These are phyloP conservation scores for Arthrobotrys sphaeroides DNA, from an alignment of 2,329 filamentous ascomycete genomes.

Conservation along the genomic window DNA sequence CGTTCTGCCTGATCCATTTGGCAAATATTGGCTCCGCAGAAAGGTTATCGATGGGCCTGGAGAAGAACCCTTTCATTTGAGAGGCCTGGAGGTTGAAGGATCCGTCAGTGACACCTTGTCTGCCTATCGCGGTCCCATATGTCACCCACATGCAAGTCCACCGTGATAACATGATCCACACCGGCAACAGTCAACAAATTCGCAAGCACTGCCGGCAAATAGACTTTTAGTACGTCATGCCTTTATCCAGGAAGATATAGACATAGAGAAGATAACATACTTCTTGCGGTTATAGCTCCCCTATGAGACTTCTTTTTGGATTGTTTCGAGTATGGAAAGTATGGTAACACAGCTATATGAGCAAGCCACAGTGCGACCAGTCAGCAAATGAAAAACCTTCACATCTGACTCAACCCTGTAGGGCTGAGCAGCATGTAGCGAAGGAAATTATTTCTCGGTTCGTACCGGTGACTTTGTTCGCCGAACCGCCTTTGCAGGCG, in stretches of 20 bases:
- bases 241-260: background rate
- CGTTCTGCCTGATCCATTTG: slow-evolving; percentile 91
- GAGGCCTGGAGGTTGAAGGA: slow-evolving; percentile 67
- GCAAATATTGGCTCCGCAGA: slow-evolving; percentile 95
- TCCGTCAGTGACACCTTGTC: slow-evolving; percentile 53
- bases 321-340: slow-evolving; percentile 99
- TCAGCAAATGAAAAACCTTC: slow-evolving; percentile 24
- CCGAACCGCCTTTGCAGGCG: slow-evolving; percentile 96
- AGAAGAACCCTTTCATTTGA: slow-evolving; percentile 99
- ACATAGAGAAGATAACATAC: slow-evolving; percentile 49
- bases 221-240: slow-evolving; percentile 4
- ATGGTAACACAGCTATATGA: slow-evolving; percentile 79
- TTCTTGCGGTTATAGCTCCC: slow-evolving; percentile 93
- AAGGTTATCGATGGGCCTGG: slow-evolving; percentile 95
- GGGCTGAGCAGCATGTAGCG: slow-evolving; percentile 57
- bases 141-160: slow-evolving; percentile 81
- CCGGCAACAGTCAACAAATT: slow-evolving; percentile 93
- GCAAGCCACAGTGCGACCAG: background rate
- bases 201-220: slow-evolving; percentile 72
- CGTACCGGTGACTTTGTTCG: slow-evolving; percentile 93
- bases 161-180: slow-evolving; percentile 95
- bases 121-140: slow-evolving; percentile 19
- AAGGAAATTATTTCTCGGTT: slow-evolving; percentile 54
- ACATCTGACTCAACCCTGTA: slow-evolving; percentile 34
- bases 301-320: slow-evolving; percentile 99